Evolutionary conservation across 139 green algal genomes (phyloP), one percentile per base, ranked within the genome.

Genomic region (Auxenochlorella pyrenoidosa): DNA sequence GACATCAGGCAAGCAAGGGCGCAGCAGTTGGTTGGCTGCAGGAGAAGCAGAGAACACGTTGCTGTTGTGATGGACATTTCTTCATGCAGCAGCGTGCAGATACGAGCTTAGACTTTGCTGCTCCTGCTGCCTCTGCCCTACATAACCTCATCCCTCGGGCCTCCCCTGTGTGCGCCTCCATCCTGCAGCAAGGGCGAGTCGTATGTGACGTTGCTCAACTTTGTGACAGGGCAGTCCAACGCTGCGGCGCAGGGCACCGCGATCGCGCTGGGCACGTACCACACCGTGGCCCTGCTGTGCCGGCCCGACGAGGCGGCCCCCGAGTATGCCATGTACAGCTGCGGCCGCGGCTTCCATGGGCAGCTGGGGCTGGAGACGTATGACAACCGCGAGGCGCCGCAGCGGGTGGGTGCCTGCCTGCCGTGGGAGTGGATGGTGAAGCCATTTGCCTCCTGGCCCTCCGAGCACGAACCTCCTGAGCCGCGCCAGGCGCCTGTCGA

Each of bases 331-430:
- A 75, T 90, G 60, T 90, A 87, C 68, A 78, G 86, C 26, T 88
- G 81, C 5, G 79, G 85, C 78, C 83, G 93, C 91, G 95, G 95
- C 78, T 98, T 97, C 72, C 94, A 98, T 89, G 96, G 96, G 16
- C 95, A 97, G 90, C 90, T 98, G 24, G 95, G 95, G 30, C 86
- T 90, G 32, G 82, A 83, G 19, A 41, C 86, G n/a, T 94, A 92
- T 75, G 86, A 91, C 22, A 89, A 90, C 75, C 51, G 76, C 16
- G 63, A 66, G n/a, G 32, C 38, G 72, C 75, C 71, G 54, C 87
- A 90, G 75, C 40, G 32, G 51, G 79, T 87, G 79, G 32, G 87
- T 84, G 78, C 65, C 30, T 18, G 51, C 47, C 47, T 54, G 47
- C 47, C 47, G 47, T 54, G 47, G 47, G 47, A 54, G 47, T 54